Evolutionary conservation across 2,329 filamentous ascomycete species (phyloP), one percentile per base, ranked within the genome.

Genomic region (Paecilomyces formosus): DNA sequence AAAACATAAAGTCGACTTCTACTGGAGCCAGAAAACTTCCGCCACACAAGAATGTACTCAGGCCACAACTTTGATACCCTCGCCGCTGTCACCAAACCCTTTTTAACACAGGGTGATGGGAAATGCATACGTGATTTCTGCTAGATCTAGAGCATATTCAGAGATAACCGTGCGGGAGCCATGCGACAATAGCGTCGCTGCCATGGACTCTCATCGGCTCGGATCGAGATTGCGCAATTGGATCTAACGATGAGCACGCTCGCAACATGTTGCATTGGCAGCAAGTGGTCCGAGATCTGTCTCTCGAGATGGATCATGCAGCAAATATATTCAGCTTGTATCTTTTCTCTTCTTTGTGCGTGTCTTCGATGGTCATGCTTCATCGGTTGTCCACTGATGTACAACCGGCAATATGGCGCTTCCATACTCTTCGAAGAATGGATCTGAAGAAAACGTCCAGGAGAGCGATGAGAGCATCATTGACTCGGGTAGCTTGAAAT

Each of bases 401-500:
- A 45, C 39, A 45, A 18, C n/a, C n/a, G 3, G 39, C 39, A 45
- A 45, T 45, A 45, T 45, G 39, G n/a, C 39, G 6, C 6, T 45
- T n/a, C 39, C n/a, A 45, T 45, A 3, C 39, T 8, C n/a, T 45
- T 21, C 39, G 15, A 45, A 21, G 15, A 21, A 45, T 18, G 15
- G 6, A 45, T 45, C 39, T 9, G 39, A 18, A 6, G 39, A 45
- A n/a, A 11, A 18, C 18, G n/a, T 6, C 39, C 39, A 45, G 3
- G 15, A 45, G 6, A 45, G 15, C 18, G 39, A 45, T 45, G 4
- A n/a, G 8, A 45, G 39, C 18, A 45, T 45, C 39, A 21, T 45
- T 6, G 39, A 45, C 15, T 45, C 15, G n/a, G 50, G 54, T 28
- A 72, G 73, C 56, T 69, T 80, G 15, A 71, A 77, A 9, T 81